phyloP scores from a whole-genome alignment of 2,329 filamentous ascomycete genomes.

The Grosmannia clavigera region DNA sequence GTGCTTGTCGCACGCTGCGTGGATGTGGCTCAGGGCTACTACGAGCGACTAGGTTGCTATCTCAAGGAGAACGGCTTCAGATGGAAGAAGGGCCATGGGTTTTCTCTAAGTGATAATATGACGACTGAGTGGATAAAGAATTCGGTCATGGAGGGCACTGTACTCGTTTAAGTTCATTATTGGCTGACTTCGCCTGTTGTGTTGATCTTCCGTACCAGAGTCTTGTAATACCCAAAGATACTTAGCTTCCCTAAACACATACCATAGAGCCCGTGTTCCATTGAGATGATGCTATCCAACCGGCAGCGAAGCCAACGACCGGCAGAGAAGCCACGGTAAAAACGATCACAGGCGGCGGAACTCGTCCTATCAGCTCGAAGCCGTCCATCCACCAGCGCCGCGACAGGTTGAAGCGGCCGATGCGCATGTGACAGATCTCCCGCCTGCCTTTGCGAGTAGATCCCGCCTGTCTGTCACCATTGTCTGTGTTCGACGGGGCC shows the following conservation, averaged over 20 bases:
- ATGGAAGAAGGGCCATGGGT: no score
- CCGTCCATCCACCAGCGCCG: slow-evolving; percentile 12
- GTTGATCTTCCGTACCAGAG: no score
- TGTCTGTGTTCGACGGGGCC: neutral
- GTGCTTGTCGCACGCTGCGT: no score
- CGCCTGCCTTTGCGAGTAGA: neutral
- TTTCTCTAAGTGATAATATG: neutral
- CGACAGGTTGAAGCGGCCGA: slow-evolving; percentile 8
- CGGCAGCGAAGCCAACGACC: slow-evolving; percentile 6
- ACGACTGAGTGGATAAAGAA: no score
- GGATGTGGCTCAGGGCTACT: neutral
- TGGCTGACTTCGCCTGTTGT: no score
- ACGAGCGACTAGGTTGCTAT: neutral
- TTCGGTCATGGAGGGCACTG: no score
- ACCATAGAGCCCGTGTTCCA: neutral
- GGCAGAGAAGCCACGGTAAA: slow-evolving; percentile 5
- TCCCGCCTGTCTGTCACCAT: neutral
- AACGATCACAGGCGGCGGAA: slow-evolving; percentile 8
- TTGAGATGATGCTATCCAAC: neutral
- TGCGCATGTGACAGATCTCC: slow-evolving; percentile 8
- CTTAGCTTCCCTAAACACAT: neutral
- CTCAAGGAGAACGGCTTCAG: no score
- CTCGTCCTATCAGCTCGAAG: slow-evolving; percentile 4
- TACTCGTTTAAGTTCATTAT: no score
- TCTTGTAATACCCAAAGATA: neutral